These are phyloP conservation scores for Ophiostoma angusticollis DNA, from an alignment of 2,329 filamentous ascomycete species.

Conservation along the genomic window DNA sequence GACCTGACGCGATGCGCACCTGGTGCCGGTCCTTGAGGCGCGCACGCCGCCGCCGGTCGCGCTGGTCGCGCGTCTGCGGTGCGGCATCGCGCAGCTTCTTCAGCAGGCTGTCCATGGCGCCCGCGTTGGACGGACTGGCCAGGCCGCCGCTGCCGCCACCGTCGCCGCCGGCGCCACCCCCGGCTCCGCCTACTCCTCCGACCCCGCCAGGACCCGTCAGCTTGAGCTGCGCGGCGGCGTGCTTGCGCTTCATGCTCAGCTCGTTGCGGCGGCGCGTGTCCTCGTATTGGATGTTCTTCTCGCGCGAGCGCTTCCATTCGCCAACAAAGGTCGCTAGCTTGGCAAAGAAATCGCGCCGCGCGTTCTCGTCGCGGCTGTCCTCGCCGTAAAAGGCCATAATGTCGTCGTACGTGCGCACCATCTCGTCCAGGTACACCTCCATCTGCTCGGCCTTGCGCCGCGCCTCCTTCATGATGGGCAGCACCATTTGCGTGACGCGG, in stretches of 20 bases:
- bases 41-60: conserved; percentile 75
- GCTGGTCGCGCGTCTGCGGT: conserved; percentile 76
- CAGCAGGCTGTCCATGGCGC: conserved; percentile 89
- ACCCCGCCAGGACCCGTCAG: conserved; percentile 27
- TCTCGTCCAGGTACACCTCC: conserved; percentile 85
- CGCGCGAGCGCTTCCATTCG: conserved; percentile 92
- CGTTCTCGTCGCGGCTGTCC: conserved; percentile 80
- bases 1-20: conserved; percentile 77
- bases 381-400: conserved; percentile 97
- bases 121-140: conserved; percentile 58
- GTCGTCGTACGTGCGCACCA: conserved; percentile 81
- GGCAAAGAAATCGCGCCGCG: conserved; percentile 87
- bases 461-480: conserved; percentile 92
- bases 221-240: conserved; percentile 55
- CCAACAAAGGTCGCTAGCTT: conserved; percentile 82
- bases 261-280: conserved; percentile 77
- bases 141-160: conserved; percentile 30
- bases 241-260: conserved; percentile 83
- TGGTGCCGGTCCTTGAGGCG: conserved; percentile 84
- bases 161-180: conserved; percentile 25
- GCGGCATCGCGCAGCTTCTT: conserved; percentile 91
- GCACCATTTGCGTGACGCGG: conserved; percentile 80
- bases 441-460: conserved; percentile 92
- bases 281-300: conserved; percentile 80
- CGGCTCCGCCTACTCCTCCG: conserved; percentile 26